These are phyloP conservation scores for Leonotis leonurus DNA, from an alignment of 257 asterid genomes.

Conservation along the genomic window DNA sequence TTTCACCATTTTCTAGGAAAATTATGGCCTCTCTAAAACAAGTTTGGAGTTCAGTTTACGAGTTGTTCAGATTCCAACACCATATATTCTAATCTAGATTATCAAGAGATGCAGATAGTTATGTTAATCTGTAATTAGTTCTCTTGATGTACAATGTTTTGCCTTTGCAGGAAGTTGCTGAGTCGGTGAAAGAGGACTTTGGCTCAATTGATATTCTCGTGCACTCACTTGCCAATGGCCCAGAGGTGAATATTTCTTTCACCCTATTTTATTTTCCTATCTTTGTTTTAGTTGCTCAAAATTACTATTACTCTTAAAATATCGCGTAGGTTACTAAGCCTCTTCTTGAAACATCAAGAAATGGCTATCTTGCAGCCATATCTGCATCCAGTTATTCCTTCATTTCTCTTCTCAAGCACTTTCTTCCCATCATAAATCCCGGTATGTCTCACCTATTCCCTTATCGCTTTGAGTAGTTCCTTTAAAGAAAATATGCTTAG, in stretches of 20 bases:
- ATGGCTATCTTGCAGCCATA: constrained; percentile 85
- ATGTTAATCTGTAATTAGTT: background rate
- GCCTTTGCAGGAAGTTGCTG: constrained; percentile 83
- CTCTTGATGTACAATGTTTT: constrained; percentile 1
- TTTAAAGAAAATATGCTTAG: background rate
- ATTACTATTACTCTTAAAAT: constrained; percentile 6
- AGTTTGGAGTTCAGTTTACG: constrained; percentile 1
- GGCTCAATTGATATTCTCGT: constrained; percentile 97
- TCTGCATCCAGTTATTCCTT: constrained; percentile 96
- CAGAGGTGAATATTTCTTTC: constrained; percentile 51
- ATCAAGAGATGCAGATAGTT: background rate
- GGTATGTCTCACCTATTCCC: constrained; percentile 28
- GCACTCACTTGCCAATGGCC: constrained; percentile 98
- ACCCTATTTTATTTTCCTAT: background rate
- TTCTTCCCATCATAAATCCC: constrained; percentile 82
- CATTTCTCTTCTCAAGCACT: constrained; percentile 72
- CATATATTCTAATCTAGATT: background rate
- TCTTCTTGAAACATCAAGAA: constrained; percentile 77
- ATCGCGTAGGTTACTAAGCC: constrained; percentile 68
- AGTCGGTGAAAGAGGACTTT: constrained; percentile 80
- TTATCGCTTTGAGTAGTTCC: background rate
- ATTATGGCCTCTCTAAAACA: background rate
- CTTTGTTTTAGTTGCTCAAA: background rate
- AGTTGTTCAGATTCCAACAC: background rate
- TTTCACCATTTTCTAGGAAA: background rate